Conservation (phyloP, 257 asterid genomes). For the Asclepias syriaca region DNA sequence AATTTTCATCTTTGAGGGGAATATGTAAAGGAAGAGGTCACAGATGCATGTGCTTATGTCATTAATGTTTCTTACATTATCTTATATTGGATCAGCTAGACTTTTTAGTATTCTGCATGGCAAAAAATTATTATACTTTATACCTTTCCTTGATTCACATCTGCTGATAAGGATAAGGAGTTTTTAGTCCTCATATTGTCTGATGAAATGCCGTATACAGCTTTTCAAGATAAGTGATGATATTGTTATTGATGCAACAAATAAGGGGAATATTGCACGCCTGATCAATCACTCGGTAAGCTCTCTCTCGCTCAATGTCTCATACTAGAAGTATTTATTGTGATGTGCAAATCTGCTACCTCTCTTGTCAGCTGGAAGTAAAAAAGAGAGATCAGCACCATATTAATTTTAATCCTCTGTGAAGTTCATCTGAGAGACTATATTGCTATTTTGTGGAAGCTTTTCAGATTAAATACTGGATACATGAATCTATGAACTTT, state of each 20-base stretch:
- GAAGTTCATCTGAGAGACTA: background rate
- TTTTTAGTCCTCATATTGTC: background rate
- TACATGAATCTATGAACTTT: background rate
- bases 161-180: background rate
- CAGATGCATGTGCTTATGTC: background rate
- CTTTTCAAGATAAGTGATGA: slow-evolving; percentile 93
- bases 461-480: background rate
- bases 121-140: background rate
- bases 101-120: background rate
- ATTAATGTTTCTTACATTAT: background rate
- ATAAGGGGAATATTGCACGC: slow-evolving; percentile 93
- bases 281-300: slow-evolving; percentile 91
- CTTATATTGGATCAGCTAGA: background rate
- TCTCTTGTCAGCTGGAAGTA: background rate
- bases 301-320: background rate
- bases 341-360: background rate
- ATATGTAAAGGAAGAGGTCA: background rate
- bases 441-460: background rate
- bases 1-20: background rate
- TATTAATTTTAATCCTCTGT: background rate
- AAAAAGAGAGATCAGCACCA: background rate
- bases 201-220: slow-evolving; percentile 37
- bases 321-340: background rate
- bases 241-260: slow-evolving; percentile 87
- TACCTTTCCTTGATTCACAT: background rate